These are phyloP conservation scores for Gamarada debralockiae DNA, from an alignment of 495 filamentous ascomycete species.

Conservation along the genomic window DNA sequence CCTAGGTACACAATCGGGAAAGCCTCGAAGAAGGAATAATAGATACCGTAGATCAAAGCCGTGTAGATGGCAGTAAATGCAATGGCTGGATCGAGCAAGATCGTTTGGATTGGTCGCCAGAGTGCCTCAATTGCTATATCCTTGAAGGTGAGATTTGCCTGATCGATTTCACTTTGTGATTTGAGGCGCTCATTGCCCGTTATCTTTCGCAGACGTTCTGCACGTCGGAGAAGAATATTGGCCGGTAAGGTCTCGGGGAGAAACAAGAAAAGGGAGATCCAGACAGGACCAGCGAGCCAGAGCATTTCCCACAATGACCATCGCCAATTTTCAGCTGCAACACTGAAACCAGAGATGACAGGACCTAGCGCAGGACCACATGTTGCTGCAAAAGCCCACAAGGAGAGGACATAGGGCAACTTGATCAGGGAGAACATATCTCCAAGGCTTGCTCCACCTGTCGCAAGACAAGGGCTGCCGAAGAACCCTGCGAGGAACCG, in stretches of 20 bases:
- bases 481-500: conserved; percentile 61
- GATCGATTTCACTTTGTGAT: too few species aligned
- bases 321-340: conserved; percentile 50
- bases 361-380: conserved; percentile 56
- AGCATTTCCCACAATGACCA: conserved; percentile 56
- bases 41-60: conserved; percentile 49
- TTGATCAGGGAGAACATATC: conserved; percentile 58
- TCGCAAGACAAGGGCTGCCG: conserved; percentile 61
- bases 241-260: conserved; percentile 58
- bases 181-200: conserved; percentile 9
- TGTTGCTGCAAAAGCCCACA: conserved; percentile 52
- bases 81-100: too few species aligned
- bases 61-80: too few species aligned
- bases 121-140: too few species aligned
- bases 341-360: conserved; percentile 57
- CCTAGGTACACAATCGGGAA: conserved; percentile 52
- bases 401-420: conserved; percentile 55
- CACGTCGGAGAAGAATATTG: conserved; percentile 51
- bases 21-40: conserved; percentile 54
- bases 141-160: too few species aligned
- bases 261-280: conserved; percentile 32
- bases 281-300: conserved; percentile 36
- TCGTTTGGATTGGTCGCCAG: too few species aligned
- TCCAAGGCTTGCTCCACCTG: conserved; percentile 61
- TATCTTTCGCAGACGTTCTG: conserved; percentile 47